Conservation (phyloP, 2,329 filamentous ascomycete genomes). For the Pseudogymnoascus sp. region DNA sequence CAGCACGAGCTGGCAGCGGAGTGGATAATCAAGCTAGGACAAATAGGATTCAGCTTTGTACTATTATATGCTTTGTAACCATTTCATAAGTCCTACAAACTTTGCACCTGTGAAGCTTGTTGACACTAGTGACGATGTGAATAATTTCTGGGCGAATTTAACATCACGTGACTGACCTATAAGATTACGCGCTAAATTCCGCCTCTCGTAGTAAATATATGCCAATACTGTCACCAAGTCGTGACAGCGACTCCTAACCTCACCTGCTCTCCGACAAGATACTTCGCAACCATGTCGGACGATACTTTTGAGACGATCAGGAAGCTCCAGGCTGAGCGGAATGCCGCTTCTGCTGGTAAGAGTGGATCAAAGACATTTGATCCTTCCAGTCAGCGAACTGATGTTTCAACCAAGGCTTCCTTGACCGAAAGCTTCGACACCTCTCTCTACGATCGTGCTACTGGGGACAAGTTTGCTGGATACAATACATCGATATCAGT, state of each 20-base stretch:
- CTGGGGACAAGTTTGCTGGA: constrained; percentile 72
- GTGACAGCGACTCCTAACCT: constrained; percentile 5
- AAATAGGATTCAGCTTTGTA: constrained; percentile 6
- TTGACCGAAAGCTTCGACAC: constrained; percentile 85
- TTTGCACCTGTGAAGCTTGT: not conserved
- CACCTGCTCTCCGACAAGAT: constrained; percentile 4
- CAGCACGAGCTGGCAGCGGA: not conserved
- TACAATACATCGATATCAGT: constrained; percentile 86
- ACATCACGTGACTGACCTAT: not conserved
- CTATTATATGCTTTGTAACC: constrained; percentile 1
- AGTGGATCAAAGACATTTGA: constrained; percentile 77
- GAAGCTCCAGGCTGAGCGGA: constrained; percentile 87
- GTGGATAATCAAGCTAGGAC: constrained; percentile 1
- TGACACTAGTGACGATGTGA: not conserved
- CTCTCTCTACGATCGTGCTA: constrained; percentile 73
- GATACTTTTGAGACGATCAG: constrained; percentile 82
- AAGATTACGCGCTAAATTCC: constrained; percentile 5
- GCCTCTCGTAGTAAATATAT: constrained; percentile 3
- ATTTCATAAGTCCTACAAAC: not conserved
- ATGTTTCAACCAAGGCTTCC: constrained; percentile 81
- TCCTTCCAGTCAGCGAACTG: constrained; percentile 68
- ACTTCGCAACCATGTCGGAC: constrained; percentile 47
- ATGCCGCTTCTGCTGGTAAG: constrained; percentile 67
- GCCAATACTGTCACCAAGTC: not conserved
- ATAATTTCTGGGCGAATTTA: not conserved